Evolutionary conservation across 495 filamentous ascomycete species (phyloP).

Genomic region (Cercophora samala): DNA sequence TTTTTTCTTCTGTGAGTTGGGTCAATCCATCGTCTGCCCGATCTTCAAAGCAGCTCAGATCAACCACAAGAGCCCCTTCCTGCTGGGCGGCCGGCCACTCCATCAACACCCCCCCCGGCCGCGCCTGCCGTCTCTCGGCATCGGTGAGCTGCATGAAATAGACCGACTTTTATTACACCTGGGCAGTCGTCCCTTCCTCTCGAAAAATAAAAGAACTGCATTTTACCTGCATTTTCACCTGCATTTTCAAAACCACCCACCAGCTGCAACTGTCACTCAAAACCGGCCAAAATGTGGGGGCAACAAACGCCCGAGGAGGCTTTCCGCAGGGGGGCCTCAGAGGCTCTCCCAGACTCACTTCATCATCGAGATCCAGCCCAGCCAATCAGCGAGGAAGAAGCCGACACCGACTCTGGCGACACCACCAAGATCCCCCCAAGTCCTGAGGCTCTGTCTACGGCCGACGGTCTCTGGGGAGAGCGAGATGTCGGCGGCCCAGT

Average conservation of each 20-base stretch:
- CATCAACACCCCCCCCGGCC: background rate
- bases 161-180: too few relatives aligned
- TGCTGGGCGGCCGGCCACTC: background rate
- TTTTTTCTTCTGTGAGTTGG: too few relatives aligned
- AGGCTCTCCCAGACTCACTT: conserved; percentile 22
- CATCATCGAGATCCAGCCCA: conserved; percentile 27
- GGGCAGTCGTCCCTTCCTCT: too few relatives aligned
- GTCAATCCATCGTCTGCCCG: too few relatives aligned
- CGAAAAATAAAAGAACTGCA: too few relatives aligned
- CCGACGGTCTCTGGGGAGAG: conserved; percentile 73
- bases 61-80: background rate
- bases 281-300: conserved; percentile 9
- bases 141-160: background rate
- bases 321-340: conserved; percentile 23
- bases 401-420: conserved; percentile 10
- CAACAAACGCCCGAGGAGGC: conserved; percentile 20
- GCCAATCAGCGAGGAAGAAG: background rate
- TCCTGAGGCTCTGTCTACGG: conserved; percentile 13
- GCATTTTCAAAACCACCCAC: background rate
- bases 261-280: too few relatives aligned
- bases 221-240: background rate
- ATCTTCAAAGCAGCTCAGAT: too few relatives aligned
- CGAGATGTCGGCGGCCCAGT: conserved; percentile 61
- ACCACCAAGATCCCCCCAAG: conserved; percentile 17
- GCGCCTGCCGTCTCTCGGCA: background rate